Base-by-base conservation (phyloP, 2,329 filamentous ascomycete species). In the Akanthomyces lecanii region DNA sequence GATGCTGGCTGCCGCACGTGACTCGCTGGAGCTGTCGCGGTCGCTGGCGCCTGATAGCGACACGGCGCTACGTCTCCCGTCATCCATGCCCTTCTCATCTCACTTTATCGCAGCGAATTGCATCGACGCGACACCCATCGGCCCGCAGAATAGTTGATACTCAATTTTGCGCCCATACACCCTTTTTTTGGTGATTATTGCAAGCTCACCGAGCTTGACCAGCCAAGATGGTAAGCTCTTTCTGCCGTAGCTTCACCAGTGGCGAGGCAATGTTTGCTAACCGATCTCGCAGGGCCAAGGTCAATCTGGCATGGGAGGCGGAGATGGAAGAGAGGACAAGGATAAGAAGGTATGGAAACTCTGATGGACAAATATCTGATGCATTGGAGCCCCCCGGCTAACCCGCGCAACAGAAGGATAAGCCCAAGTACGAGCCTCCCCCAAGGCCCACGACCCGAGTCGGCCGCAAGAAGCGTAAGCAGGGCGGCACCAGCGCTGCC, bases 391-490 rank as follows among this genome's bases (percentile, higher is more conserved):
- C 52, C 66, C 16, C n/a, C 7, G 47, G 44, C 33, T 74, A 66
- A 75, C 64, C 60, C 3, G 64, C 52, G 30, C 44, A 65, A 70
- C 72, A 97, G 94, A 98, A 99, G 85, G 94, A 99, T 67, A 99
- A 99, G 89, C 95, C 95, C 75, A 98, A 97, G 90, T 99, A 99
- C 83, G 95, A 99, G 79, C 95, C 95, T 68, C 95, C 95, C 70
- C 95, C 95, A 77, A 89, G 94, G 73, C 95, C 95, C 67, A 99
- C 95, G 66, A 98, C 95, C 69, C 91, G 95, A 76, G 89, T 99
- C 75, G 95, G 95, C 65, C 91, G 94, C 74, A 97, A 96, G 89
- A 99, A 99, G 90, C 94, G 93, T 85, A 97, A 91, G 88, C 86
- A 87, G 56, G 92, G 90, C 65, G 95, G 95, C 60, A 92, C 92